Conservation (phyloP, 352 stramenopile genomes). For the Thalassiosira pacifica region DNA sequence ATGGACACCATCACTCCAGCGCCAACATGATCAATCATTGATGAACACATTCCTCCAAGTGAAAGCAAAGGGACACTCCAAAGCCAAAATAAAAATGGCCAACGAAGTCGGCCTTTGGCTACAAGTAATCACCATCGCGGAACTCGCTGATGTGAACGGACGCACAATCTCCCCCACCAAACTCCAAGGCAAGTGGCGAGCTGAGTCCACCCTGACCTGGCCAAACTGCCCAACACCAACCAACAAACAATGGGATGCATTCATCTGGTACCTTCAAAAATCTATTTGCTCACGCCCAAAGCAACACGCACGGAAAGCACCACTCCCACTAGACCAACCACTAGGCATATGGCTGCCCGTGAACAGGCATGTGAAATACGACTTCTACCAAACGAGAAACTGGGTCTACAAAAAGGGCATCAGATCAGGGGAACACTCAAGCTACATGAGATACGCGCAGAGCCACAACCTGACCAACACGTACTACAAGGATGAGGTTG, state of each 20-base stretch:
- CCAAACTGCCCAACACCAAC: neutral
- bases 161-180: neutral
- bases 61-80: neutral
- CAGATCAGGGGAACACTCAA: no score
- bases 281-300: neutral
- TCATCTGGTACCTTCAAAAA: neutral
- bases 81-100: neutral
- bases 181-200: neutral
- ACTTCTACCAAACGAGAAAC: no score
- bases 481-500: no score
- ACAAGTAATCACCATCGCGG: neutral
- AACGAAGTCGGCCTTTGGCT: slow-evolving; percentile 3
- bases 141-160: neutral
- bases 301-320: no score
- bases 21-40: neutral
- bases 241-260: neutral
- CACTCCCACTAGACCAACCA: no score
- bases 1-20: no score
- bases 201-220: neutral
- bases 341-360: no score
- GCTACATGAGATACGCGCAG: no score
- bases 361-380: no score
- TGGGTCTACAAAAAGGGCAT: no score
- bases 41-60: neutral
- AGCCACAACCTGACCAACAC: no score